Evolutionary conservation across 352 stramenopile species (phyloP).

Genomic region (Globisporangium ultimum): DNA sequence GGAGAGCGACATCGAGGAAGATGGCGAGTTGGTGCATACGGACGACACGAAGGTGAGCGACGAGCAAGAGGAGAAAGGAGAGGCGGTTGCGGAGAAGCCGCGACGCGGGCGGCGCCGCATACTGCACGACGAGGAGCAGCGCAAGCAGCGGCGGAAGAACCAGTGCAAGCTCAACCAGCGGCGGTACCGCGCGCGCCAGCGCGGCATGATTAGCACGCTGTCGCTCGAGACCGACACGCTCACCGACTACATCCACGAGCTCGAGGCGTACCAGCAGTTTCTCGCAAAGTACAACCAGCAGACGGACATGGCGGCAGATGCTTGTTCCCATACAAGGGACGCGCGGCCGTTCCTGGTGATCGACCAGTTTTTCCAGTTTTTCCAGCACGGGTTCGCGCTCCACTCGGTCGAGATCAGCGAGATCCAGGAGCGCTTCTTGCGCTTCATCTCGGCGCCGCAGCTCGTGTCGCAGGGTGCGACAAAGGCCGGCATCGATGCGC

Average conservation of each 20-base stretch:
- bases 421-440: conserved; percentile 57
- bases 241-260: conserved; percentile 37
- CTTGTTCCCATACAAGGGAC: conserved; percentile 1
- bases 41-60: background rate
- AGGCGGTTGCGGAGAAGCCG: conserved; percentile 2
- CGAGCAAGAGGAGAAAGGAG: background rate
- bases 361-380: conserved; percentile 48
- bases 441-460: conserved; percentile 33
- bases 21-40: background rate
- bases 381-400: conserved; percentile 58
- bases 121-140: conserved; percentile 62
- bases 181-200: conserved; percentile 58
- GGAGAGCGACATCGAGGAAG: background rate
- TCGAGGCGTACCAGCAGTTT: conserved; percentile 53
- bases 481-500: conserved; percentile 35
- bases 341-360: conserved; percentile 32
- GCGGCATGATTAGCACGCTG: conserved; percentile 55
- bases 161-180: conserved; percentile 79
- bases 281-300: conserved; percentile 19
- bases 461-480: conserved; percentile 32
- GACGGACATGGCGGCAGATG: background rate
- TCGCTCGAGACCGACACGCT: conserved; percentile 55
- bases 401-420: conserved; percentile 54
- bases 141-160: conserved; percentile 56
- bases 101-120: conserved; percentile 45